These are phyloP conservation scores for Boletus vinaceobasis DNA, from an alignment of 768 basidiomycete species.

Conservation along the genomic window DNA sequence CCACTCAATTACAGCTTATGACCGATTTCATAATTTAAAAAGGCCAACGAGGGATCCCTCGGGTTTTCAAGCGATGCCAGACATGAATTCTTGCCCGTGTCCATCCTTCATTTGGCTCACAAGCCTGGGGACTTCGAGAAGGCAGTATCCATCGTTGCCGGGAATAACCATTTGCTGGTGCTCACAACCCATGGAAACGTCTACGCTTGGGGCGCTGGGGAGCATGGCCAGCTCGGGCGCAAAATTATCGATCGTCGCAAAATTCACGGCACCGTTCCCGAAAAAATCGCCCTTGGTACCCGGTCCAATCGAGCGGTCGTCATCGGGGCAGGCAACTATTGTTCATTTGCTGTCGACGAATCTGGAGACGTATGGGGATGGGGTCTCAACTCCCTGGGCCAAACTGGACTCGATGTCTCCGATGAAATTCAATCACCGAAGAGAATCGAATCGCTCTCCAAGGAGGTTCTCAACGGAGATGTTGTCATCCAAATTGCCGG, in stretches of 20 bases:
- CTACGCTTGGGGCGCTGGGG: constrained; percentile 87
- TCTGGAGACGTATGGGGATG: constrained; percentile 86
- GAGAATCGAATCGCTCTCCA: constrained; percentile 62
- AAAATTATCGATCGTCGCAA: constrained; percentile 85
- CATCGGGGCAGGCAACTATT: constrained; percentile 79
- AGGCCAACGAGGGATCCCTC: constrained; percentile 80
- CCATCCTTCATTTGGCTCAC: constrained; percentile 54
- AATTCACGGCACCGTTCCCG: constrained; percentile 85
- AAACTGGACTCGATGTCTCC: constrained; percentile 59
- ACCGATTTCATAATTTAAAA: constrained; percentile 8
- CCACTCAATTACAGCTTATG: background rate
- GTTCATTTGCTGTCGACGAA: constrained; percentile 88
- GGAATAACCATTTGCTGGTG: constrained; percentile 86
- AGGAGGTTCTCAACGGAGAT: constrained; percentile 55
- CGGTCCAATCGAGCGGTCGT: constrained; percentile 62
- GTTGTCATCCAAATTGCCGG: constrained; percentile 70
- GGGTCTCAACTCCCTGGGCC: constrained; percentile 93
- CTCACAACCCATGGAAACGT: constrained; percentile 86
- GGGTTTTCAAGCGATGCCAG: constrained; percentile 71
- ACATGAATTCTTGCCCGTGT: constrained; percentile 65
- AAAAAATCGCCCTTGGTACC: constrained; percentile 73
- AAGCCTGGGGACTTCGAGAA: constrained; percentile 67
- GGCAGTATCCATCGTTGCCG: constrained; percentile 72
- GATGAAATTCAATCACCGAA: constrained; percentile 59
- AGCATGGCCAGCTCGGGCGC: constrained; percentile 88